Conservation (phyloP, 495 filamentous ascomycete genomes). For the Entonaema liquescens region DNA sequence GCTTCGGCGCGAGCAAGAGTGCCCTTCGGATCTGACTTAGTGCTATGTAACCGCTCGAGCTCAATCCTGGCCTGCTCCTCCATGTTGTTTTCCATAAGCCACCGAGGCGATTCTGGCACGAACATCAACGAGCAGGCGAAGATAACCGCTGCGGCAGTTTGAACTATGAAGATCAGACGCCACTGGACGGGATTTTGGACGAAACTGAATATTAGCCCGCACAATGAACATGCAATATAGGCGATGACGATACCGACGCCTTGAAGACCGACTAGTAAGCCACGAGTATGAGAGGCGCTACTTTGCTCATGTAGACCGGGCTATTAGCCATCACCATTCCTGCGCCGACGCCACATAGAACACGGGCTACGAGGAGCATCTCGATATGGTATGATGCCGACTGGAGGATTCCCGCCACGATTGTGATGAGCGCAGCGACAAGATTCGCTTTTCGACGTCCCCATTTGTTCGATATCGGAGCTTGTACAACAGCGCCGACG, state of each 20-base stretch:
- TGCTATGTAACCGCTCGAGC: constrained; percentile 18
- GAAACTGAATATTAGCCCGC: not conserved
- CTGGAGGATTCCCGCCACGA: not conserved
- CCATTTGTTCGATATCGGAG: not conserved
- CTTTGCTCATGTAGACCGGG: constrained; percentile 46
- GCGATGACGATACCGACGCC: not conserved
- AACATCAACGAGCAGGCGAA: not conserved
- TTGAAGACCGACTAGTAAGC: constrained; percentile 25
- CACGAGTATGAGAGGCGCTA: constrained; percentile 42
- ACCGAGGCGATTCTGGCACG: not conserved
- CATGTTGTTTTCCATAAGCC: not conserved
- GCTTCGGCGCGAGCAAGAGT: constrained; percentile 22
- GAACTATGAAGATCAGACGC: not conserved
- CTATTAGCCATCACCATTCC: constrained; percentile 44
- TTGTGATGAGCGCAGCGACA: not conserved
- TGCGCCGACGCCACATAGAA: constrained; percentile 38
- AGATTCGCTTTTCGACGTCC: not conserved
- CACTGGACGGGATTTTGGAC: not conserved
- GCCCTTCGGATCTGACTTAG: constrained; percentile 18
- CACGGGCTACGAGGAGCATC: constrained; percentile 6
- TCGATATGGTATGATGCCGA: not conserved
- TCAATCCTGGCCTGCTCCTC: not conserved
- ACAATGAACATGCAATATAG: not conserved
- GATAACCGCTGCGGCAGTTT: not conserved
- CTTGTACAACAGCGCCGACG: not conserved